phyloP scores from a whole-genome alignment of 805 yeast genomes.

The Metschnikowia corniflorae region DNA sequence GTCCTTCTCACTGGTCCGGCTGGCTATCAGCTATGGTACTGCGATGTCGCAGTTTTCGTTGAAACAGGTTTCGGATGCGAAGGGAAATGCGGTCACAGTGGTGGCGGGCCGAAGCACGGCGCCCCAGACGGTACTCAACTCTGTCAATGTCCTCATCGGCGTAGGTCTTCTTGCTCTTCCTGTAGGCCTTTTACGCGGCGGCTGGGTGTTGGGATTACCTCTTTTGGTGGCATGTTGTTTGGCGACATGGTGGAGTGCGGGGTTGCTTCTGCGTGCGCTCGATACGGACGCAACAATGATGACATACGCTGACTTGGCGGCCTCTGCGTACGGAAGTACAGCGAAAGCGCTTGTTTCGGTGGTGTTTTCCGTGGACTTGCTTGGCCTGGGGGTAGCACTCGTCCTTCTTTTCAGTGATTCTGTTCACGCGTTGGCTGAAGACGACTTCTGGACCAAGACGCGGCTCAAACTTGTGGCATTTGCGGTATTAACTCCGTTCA shows the following conservation, averaged over 20 bases:
- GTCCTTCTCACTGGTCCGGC: conserved; percentile 43
- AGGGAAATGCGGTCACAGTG: conserved; percentile 68
- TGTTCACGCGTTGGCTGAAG: conserved; percentile 37
- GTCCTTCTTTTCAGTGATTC: conserved; percentile 85
- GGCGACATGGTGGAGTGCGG: conserved; percentile 75
- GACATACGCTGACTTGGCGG: conserved; percentile 31
- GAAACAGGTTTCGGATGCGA: conserved; percentile 62
- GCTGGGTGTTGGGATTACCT: conserved; percentile 62
- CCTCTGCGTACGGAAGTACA: conserved; percentile 35
- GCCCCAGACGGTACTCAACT: conserved; percentile 65
- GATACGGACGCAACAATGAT: conserved; percentile 28
- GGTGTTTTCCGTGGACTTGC: conserved; percentile 69
- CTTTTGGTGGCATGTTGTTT: conserved; percentile 58
- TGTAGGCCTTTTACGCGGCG: conserved; percentile 59
- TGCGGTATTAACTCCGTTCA: conserved; percentile 72
- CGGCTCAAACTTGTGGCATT: conserved; percentile 67
- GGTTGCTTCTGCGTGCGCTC: conserved; percentile 40
- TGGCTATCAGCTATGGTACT: conserved; percentile 33
- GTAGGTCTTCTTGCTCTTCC: conserved; percentile 67
- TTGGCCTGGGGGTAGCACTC: conserved; percentile 80
- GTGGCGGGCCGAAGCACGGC: conserved; percentile 79
- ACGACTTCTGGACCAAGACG: conserved; percentile 36
- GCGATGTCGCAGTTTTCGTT: conserved; percentile 51
- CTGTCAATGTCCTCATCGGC: conserved; percentile 64
- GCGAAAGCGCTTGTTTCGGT: conserved; percentile 74